These are phyloP conservation scores for Salix exigua DNA, from an alignment of 345 rosid species.

Conservation along the genomic window DNA sequence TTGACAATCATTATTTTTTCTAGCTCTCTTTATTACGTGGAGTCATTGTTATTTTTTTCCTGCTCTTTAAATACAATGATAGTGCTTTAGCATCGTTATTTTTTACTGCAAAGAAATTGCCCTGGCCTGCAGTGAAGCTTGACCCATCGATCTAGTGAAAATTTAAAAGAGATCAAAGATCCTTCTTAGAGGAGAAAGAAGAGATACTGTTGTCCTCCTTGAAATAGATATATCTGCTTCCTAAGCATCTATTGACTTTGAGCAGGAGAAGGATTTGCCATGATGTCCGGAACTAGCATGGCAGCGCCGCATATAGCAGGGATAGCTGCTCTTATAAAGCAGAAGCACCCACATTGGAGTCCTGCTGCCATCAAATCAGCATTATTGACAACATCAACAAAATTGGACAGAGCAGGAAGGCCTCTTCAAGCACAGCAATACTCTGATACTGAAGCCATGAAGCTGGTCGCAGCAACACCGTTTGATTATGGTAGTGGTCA, in stretches of 20 bases:
- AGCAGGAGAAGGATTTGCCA: slow-evolving; percentile 94
- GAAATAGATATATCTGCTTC: background rate
- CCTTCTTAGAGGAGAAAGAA: background rate
- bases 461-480: slow-evolving; percentile 78
- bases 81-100: too few species aligned
- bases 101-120: too few species aligned
- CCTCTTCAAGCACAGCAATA: slow-evolving; percentile 93
- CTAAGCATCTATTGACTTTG: slow-evolving; percentile 12
- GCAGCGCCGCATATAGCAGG: slow-evolving; percentile 99
- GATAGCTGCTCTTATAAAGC: slow-evolving; percentile 96
- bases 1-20: too few species aligned
- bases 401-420: slow-evolving; percentile 76
- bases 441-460: slow-evolving; percentile 74
- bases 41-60: too few species aligned
- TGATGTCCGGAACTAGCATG: slow-evolving; percentile 99
- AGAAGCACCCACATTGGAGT: slow-evolving; percentile 93
- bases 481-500: slow-evolving; percentile 98
- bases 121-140: too few species aligned
- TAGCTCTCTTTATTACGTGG: too few species aligned
- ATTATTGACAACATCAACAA: slow-evolving; percentile 86
- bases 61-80: too few species aligned
- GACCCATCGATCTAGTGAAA: background rate
- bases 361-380: slow-evolving; percentile 98
- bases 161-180: background rate
- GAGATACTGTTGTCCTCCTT: background rate